Evolutionary conservation across 2,329 filamentous ascomycete genomes (phyloP), one percentile per base, ranked within the genome.

Genomic region (Ilyonectria robusta): DNA sequence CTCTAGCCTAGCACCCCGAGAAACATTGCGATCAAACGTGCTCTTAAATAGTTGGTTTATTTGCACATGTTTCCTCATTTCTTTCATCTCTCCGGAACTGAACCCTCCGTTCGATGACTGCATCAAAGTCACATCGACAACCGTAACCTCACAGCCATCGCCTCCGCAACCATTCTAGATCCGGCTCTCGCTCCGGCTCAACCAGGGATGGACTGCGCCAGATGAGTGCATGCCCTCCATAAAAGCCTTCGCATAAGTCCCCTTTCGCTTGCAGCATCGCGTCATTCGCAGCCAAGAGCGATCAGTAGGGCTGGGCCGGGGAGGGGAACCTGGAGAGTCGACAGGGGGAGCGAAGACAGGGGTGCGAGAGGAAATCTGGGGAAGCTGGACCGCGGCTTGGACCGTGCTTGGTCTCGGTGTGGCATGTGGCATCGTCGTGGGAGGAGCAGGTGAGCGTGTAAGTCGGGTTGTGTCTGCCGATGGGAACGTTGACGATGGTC

Each of bases 131-230:
- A 19, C 44, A 47, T 44, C 33, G 31, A 29, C n/a, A 19, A 46
- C 33, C 13, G 26, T 44, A 21, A 48, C 31, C 35, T 48, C 19
- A 50, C 50, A 37, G n/a, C 35, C 35, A 59, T 40, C 57, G 21
- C 55, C 59, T 63, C 65, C 65, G 65, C 56, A 60, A 31, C 40
- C 60, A 64, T 55, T n/a, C 65, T 62, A 23, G 37, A 67, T 63
- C 21, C 3, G 65, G 65, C 56, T 59, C 51, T 29, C 44, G 33
- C 35, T 10, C 57, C 62, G 62, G 19, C 8, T 21, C 8, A 9
- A 6, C 29, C 54, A 21, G 37, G 40, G 33, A 37, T 17, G 17
- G n/a, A 19, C n/a, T 35, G 7, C 31, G 26, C 15, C 23, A 50
- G 47, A 50, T n/a, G 47, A 29, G 47, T 17, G 48, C 29, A 33